Conservation (phyloP, 2,329 filamentous ascomycete genomes). For the Colletotrichum siamense region DNA sequence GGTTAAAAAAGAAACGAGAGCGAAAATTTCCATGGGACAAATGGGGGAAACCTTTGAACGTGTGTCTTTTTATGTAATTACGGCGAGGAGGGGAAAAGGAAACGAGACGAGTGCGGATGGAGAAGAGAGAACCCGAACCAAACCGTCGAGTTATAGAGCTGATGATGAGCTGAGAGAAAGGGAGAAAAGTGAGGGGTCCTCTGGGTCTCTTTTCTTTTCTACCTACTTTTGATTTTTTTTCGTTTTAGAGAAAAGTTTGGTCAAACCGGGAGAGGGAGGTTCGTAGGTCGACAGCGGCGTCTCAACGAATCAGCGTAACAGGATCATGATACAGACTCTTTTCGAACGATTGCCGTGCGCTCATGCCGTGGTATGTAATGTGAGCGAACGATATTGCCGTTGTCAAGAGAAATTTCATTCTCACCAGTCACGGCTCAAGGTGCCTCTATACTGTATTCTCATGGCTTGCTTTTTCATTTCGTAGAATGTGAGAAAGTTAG, state of each 20-base stretch:
- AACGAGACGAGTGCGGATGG: neutral
- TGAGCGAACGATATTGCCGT: neutral
- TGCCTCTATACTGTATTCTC: neutral
- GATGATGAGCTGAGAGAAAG: neutral
- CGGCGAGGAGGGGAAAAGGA: neutral
- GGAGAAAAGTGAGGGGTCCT: neutral
- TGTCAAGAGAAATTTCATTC: neutral
- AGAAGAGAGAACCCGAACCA: neutral
- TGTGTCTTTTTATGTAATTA: slow-evolving; percentile 16
- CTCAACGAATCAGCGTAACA: slow-evolving; percentile 4
- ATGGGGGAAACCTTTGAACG: neutral
- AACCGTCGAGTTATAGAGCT: neutral
- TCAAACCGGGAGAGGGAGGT: neutral
- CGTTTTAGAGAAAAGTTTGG: neutral
- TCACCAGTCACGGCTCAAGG: neutral
- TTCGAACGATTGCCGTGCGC: neutral
- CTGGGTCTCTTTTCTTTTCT: neutral
- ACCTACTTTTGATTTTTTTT: neutral
- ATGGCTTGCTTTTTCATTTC: slow-evolving; percentile 10
- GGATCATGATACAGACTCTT: slow-evolving; percentile 35
- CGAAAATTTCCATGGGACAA: neutral
- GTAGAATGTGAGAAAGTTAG: slow-evolving; percentile 1
- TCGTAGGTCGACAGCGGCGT: neutral
- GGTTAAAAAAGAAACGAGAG: neutral
- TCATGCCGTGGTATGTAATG: neutral